Evolutionary conservation across 2,329 filamentous ascomycete genomes (phyloP).

Genomic region (Claviceps capensis): DNA sequence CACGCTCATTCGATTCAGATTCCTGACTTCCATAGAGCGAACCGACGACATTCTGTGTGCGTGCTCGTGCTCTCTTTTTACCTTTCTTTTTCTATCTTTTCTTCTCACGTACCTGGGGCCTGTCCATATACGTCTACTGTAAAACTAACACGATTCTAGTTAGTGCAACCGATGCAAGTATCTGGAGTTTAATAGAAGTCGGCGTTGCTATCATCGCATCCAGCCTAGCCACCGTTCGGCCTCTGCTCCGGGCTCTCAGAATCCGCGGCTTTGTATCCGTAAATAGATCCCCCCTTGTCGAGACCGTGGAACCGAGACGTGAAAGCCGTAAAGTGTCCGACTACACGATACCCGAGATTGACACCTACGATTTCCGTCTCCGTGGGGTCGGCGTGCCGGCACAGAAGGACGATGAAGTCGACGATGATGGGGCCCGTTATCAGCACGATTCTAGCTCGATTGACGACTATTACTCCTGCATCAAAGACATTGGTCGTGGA

Average conservation of each 20-base stretch:
- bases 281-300: slow-evolving; percentile 20
- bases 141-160: slow-evolving; percentile 18
- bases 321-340: slow-evolving; percentile 12
- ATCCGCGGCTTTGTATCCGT: slow-evolving; percentile 33
- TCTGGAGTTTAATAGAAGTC: slow-evolving; percentile 44
- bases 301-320: slow-evolving; percentile 12
- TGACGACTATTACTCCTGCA: slow-evolving; percentile 6
- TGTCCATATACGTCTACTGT: too few species aligned
- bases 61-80: slow-evolving; percentile 6
- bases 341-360: slow-evolving; percentile 13
- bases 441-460: slow-evolving; percentile 10
- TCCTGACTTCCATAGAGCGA: slow-evolving; percentile 30
- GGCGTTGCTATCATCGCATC: slow-evolving; percentile 41
- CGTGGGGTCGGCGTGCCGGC: slow-evolving; percentile 10
- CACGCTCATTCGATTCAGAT: slow-evolving; percentile 37
- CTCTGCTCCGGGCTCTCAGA: slow-evolving; percentile 34
- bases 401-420: not conserved
- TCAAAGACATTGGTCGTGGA: not conserved
- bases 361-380: slow-evolving; percentile 24
- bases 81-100: not conserved
- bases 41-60: slow-evolving; percentile 35
- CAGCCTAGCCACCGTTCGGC: slow-evolving; percentile 40
- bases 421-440: not conserved
- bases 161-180: slow-evolving; percentile 36
- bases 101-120: too few species aligned